phyloP scores from a whole-genome alignment of 345 rosid species.

The Carallia pectinifolia region DNA sequence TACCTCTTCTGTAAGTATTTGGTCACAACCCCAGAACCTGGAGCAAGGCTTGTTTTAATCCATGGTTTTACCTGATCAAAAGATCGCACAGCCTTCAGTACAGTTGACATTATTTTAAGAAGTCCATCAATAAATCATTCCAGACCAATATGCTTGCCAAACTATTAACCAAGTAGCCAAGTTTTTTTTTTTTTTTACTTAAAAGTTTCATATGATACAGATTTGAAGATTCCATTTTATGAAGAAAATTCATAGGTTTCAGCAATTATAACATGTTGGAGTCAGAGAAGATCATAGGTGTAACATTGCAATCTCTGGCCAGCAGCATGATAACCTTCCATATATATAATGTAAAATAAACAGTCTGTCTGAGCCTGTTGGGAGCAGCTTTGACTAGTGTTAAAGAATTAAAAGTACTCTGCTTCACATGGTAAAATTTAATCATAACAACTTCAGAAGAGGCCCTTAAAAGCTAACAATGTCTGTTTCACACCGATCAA shows the following conservation, averaged over 20 bases:
- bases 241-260: neutral
- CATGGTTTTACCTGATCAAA: constrained; percentile 75
- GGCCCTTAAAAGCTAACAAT: neutral
- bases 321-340: no score
- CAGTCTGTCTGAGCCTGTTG: no score
- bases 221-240: neutral
- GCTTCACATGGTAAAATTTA: neutral
- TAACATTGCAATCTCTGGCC: no score
- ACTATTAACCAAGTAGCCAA: no score
- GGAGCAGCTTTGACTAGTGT: no score
- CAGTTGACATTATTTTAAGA: no score
- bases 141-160: no score
- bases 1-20: constrained; percentile 76
- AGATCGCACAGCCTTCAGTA: neutral
- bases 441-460: neutral
- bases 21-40: constrained; percentile 95
- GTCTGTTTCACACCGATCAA: neutral
- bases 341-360: no score
- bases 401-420: neutral
- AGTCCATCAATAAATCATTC: neutral
- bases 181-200: no score
- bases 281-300: no score
- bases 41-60: constrained; percentile 92
- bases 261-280: neutral
- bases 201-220: no score